phyloP scores from a whole-genome alignment of 2,329 filamentous ascomycete genomes.

The Fusarium globosum region DNA sequence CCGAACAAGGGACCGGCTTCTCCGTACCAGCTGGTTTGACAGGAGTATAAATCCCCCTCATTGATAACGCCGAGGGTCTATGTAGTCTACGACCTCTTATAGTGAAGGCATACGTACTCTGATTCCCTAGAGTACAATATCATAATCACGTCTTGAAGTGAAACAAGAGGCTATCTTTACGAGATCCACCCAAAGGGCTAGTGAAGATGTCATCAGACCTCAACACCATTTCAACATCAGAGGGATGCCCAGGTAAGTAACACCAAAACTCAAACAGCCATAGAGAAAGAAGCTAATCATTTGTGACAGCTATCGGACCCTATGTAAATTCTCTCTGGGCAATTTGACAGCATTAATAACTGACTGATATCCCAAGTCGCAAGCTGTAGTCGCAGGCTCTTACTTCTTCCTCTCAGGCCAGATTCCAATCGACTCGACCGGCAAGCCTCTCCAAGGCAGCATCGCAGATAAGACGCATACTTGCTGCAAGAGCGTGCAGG shows the following conservation, averaged over 20 bases:
- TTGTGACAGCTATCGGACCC: neutral
- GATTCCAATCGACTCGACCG: neutral
- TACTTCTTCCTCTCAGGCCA: neutral
- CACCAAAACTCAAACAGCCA: neutral
- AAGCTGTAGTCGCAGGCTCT: neutral
- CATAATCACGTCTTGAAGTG: fast-evolving
- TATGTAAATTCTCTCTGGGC: neutral
- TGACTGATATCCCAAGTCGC: neutral
- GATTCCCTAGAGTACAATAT: neutral
- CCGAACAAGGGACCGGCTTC: neutral
- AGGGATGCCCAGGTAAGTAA: neutral
- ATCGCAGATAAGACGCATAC: neutral
- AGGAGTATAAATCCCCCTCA: neutral
- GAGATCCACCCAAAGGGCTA: neutral
- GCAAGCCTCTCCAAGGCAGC: neutral
- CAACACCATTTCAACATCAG: neutral
- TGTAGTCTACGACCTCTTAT: no score
- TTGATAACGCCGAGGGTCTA: neutral
- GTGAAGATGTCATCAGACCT: neutral
- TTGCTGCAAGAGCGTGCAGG: neutral
- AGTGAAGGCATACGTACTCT: neutral
- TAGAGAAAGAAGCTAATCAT: neutral
- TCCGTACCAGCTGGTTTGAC: neutral
- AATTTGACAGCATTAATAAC: neutral
- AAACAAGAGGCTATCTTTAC: neutral